These are phyloP conservation scores for Russula sp. DNA, from an alignment of 768 basidiomycete species.

Conservation along the genomic window DNA sequence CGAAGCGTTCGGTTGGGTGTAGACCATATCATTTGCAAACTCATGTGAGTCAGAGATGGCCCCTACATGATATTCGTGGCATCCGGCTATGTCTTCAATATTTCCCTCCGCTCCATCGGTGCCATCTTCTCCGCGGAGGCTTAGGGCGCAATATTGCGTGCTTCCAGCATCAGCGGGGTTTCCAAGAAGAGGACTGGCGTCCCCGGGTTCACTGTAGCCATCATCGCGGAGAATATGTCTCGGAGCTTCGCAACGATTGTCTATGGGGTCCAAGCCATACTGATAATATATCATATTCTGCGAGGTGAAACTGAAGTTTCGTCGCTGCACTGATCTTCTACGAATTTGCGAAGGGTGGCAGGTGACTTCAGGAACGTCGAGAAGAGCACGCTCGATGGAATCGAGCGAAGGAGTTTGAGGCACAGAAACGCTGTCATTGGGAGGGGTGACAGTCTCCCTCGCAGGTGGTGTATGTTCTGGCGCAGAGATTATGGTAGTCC, in stretches of 20 bases:
- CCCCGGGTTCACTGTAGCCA: not conserved
- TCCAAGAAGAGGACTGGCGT: not conserved
- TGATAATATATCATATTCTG: slow-evolving; percentile 4
- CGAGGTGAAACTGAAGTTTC: not conserved
- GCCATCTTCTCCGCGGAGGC: not conserved
- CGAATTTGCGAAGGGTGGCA: slow-evolving; percentile 5
- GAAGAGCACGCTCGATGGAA: slow-evolving; percentile 10
- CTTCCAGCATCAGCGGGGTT: not conserved
- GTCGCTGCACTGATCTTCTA: slow-evolving; percentile 3
- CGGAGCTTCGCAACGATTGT: not conserved
- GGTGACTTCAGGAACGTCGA: not conserved
- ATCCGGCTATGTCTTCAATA: not conserved
- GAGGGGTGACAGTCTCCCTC: not conserved
- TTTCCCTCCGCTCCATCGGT: not conserved
- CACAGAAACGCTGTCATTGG: not conserved
- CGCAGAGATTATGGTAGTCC: not conserved
- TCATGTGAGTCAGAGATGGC: not conserved
- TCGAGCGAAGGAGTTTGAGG: slow-evolving; percentile 12
- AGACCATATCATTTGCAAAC: not conserved
- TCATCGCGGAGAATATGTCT: not conserved
- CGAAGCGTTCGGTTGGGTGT: not conserved
- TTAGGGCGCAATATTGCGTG: not conserved
- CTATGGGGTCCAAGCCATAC: slow-evolving; percentile 6
- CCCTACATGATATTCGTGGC: not conserved
- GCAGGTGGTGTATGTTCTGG: not conserved